phyloP scores from a whole-genome alignment of 805 yeast species.

The Schizosaccharomyces cryophilus region DNA sequence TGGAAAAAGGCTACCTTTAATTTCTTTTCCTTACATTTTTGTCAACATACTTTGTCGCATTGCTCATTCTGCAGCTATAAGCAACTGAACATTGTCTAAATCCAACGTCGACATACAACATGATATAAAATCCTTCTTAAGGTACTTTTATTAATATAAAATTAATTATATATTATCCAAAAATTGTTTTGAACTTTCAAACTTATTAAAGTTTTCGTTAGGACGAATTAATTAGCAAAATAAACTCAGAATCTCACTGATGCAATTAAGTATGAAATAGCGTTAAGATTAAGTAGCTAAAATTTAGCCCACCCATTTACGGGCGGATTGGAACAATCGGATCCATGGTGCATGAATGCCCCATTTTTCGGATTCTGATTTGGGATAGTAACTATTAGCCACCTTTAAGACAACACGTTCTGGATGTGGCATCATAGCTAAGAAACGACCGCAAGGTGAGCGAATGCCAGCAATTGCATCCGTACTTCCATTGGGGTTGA shows the following conservation, averaged over 20 bases:
- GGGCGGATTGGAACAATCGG: conserved; percentile 69
- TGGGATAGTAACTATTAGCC: conserved; percentile 78
- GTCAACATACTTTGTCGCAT: neutral
- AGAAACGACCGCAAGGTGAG: conserved; percentile 76
- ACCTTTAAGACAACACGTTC: conserved; percentile 79
- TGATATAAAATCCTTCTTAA: too few species aligned
- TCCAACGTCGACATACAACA: too few species aligned
- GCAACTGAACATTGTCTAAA: too few species aligned
- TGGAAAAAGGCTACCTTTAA: neutral
- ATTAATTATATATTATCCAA: too few species aligned
- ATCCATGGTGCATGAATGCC: conserved; percentile 88
- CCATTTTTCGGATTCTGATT: conserved; percentile 31
- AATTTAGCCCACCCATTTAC: conserved; percentile 52
- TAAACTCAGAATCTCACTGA: too few species aligned
- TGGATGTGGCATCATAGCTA: conserved; percentile 98
- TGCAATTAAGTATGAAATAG: too few species aligned
- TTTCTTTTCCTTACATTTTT: neutral
- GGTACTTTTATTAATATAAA: too few species aligned
- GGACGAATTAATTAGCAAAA: too few species aligned
- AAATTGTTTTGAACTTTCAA: too few species aligned
- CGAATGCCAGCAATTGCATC: conserved; percentile 80
- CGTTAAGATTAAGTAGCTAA: too few species aligned
- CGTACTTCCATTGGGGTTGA: conserved; percentile 90
- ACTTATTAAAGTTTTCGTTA: too few species aligned
- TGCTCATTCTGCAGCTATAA: neutral